These are phyloP conservation scores for Alloteropsis semialata DNA, from an alignment of 176 grass and related monocot genomes.

Conservation along the genomic window DNA sequence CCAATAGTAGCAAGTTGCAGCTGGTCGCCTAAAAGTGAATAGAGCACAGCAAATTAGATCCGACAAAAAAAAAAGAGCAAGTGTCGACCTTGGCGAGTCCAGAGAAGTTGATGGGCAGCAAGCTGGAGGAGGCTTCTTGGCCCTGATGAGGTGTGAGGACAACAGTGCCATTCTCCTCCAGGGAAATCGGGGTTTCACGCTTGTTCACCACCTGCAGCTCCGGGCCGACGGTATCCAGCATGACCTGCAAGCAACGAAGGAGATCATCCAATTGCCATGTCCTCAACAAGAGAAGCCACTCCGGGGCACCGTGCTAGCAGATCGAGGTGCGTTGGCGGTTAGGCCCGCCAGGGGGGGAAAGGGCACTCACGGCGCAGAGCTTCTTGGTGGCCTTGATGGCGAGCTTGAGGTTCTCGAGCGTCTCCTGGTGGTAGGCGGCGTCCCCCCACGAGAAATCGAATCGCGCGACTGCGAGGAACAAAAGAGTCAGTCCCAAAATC, in stretches of 20 bases:
- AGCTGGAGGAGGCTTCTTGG: constrained; percentile 54
- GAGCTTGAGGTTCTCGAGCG: constrained; percentile 85
- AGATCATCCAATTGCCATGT: neutral
- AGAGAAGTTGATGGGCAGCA: constrained; percentile 89
- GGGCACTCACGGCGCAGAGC: constrained; percentile 63
- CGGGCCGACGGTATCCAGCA: constrained; percentile 91
- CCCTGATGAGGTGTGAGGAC: constrained; percentile 71
- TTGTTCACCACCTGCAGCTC: constrained; percentile 95
- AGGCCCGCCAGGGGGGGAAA: neutral
- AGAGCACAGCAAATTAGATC: neutral
- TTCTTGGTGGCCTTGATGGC: constrained; percentile 93
- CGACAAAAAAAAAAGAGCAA: neutral
- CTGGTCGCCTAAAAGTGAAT: too few species aligned
- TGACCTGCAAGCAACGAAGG: constrained; percentile 44
- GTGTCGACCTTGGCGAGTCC: constrained; percentile 67
- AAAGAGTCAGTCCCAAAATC: neutral
- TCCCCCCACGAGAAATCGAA: constrained; percentile 97
- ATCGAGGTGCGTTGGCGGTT: too few species aligned
- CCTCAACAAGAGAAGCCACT: neutral
- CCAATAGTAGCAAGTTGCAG: too few species aligned
- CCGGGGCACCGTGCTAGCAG: too few species aligned
- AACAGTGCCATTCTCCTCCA: constrained; percentile 76
- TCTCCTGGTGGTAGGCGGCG: constrained; percentile 91
- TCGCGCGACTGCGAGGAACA: constrained; percentile 51
- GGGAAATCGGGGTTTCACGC: constrained; percentile 59